A percentile compares a stretch with the other conserved stretches of the same genome.
phyloP scores from a whole-genome alignment of 2,329 filamentous ascomycete species.

The Parastagonospora avenae region DNA sequence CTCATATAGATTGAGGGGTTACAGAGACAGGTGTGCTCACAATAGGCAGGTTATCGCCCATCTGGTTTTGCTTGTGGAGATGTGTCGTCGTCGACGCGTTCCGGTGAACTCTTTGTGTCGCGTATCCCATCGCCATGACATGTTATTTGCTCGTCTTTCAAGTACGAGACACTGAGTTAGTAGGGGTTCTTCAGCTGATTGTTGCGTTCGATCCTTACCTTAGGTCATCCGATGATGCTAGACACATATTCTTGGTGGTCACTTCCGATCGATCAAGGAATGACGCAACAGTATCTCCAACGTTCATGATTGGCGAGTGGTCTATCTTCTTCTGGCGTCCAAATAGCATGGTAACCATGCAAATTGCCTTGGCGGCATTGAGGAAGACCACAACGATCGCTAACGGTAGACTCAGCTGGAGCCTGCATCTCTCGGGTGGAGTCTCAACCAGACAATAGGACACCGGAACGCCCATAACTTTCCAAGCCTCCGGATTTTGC shows the following conservation, averaged over 20 bases:
- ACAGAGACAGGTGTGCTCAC: not conserved
- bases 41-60: not conserved
- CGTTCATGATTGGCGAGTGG: constrained; percentile 8
- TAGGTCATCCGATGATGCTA: not conserved
- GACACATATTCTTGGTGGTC: constrained; percentile 8
- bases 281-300: constrained; percentile 28
- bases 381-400: not conserved
- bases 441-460: too few relatives aligned
- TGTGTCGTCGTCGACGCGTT: not conserved
- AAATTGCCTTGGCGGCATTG: not conserved
- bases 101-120: not conserved
- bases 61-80: constrained; percentile 1
- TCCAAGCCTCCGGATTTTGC: too few relatives aligned
- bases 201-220: not conserved
- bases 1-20: too few relatives aligned
- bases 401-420: too few relatives aligned
- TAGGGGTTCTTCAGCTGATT: not conserved
- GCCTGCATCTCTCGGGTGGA: too few relatives aligned
- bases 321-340: not conserved
- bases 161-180: not conserved
- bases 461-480: too few relatives aligned
- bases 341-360: not conserved
- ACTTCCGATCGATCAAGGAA: constrained; percentile 22
- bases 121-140: not conserved
- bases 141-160: not conserved